Conservation (phyloP, 805 yeast genomes). For the Candida multigemmis region DNA sequence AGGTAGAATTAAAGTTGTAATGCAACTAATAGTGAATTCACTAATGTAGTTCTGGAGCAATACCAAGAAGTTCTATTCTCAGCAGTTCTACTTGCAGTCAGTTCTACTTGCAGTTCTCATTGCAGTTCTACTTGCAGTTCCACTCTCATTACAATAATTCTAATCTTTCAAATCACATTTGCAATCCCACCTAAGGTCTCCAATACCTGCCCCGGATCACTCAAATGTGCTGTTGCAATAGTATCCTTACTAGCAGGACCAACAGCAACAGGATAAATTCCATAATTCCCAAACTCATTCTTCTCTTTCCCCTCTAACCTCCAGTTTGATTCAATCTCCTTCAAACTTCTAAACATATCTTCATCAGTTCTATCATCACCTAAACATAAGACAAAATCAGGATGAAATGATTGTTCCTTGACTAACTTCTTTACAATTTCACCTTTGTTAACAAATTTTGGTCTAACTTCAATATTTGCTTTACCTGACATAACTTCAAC, state of each 20-base stretch:
- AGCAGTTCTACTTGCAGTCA: too few relatives aligned
- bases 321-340: slow-evolving; percentile 51
- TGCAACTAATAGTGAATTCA: too few relatives aligned
- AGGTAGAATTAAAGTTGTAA: too few relatives aligned
- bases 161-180: neutral
- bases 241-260: slow-evolving; percentile 89
- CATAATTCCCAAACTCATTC: slow-evolving; percentile 44
- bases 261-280: slow-evolving; percentile 79
- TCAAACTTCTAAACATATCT: slow-evolving; percentile 85
- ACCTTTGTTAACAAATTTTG: slow-evolving; percentile 90
- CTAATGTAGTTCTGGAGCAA: too few relatives aligned
- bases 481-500: slow-evolving; percentile 96
- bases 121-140: too few relatives aligned
- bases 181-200: slow-evolving; percentile 63
- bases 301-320: slow-evolving; percentile 26
- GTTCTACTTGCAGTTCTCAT: too few relatives aligned
- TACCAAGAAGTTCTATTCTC: too few relatives aligned
- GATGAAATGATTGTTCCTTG: slow-evolving; percentile 37
- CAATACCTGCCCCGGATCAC: slow-evolving; percentile 76
- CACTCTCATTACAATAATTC: too few relatives aligned
- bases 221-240: slow-evolving; percentile 74
- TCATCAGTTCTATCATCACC: slow-evolving; percentile 98
- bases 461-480: slow-evolving; percentile 96
- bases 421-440: slow-evolving; percentile 84
- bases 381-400: slow-evolving; percentile 80